These are phyloP conservation scores for Fraxinus americana DNA, from an alignment of 257 asterid genomes.

Conservation along the genomic window DNA sequence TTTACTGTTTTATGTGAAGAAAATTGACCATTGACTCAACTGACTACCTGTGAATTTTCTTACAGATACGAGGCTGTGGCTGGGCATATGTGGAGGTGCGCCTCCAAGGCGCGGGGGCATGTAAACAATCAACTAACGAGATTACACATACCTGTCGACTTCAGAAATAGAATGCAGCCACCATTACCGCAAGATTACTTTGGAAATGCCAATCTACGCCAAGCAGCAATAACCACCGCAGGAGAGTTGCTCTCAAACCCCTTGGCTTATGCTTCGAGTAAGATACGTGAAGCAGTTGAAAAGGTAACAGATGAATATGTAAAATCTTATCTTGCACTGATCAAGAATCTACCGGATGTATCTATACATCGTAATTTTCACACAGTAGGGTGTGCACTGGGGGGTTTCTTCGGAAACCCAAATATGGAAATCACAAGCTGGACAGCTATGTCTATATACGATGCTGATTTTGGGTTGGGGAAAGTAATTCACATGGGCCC, in stretches of 20 bases:
- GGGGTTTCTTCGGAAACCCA: constrained; percentile 31
- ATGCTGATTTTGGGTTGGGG: constrained; percentile 34
- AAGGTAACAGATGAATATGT: constrained; percentile 24
- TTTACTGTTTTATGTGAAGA: no score
- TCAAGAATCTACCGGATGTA: constrained; percentile 16
- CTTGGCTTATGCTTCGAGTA: constrained; percentile 20
- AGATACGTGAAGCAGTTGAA: neutral
- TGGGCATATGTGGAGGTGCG: constrained; percentile 30
- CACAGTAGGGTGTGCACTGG: constrained; percentile 19
- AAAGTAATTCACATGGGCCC: constrained; percentile 2
- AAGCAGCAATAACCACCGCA: neutral
- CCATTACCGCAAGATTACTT: constrained; percentile 34
- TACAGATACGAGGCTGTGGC: constrained; percentile 21
- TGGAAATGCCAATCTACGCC: constrained; percentile 24
- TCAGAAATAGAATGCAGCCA: constrained; percentile 20
- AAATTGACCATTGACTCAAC: no score
- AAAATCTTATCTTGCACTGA: constrained; percentile 6
- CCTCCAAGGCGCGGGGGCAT: constrained; percentile 8
- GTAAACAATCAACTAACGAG: constrained; percentile 24
- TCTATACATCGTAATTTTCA: constrained; percentile 9
- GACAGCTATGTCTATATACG: constrained; percentile 17
- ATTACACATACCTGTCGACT: constrained; percentile 3
- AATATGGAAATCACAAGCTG: constrained; percentile 31
- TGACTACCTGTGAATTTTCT: no score
- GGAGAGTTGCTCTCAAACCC: constrained; percentile 24